Evolutionary conservation across 2,329 filamentous ascomycete genomes (phyloP), one percentile per base, ranked within the genome.

Genomic region (Zalaria sp.): DNA sequence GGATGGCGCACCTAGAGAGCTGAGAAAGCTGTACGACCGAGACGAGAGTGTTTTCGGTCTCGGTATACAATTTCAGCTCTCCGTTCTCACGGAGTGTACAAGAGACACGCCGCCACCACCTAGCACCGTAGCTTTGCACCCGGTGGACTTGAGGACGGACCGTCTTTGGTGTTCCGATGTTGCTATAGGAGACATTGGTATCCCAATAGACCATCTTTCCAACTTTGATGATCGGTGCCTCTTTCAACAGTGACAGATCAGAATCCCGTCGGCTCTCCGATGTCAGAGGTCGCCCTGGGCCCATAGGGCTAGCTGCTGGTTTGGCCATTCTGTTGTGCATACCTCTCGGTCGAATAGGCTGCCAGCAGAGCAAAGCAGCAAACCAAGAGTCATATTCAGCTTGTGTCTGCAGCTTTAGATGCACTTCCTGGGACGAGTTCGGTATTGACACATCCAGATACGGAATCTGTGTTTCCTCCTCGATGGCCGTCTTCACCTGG

Each of bases 71-170:
- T 55, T 89, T 93, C 57, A 98, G 81, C 56, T 93, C 85, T 43
- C 91, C 91, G 52, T 94, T 94, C 56, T 96, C 91, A 50, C 93
- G 84, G 25, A 98, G 68, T 11, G 91, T 93, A 60, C 88, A 95
- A 27, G 87, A 95, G 3, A 96, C 86, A 48, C 77, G 77, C 52
- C 83, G 77, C 91, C 91, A 96, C 7, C 81, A 73, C n/a, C 69
- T 66, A 37, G 72, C 71, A 40, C 73, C 65, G 32, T 71, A 65
- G 50, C 69, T 73, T 53, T 75, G 71, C 51, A 76, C 65, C 44
- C 70, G 66, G 51, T 72, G 70, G 4, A 68, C 68, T 26, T 68
- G 71, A 8, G 72, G 67, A 26, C 71, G 62, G 11, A 61, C 59
- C 5, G 47, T 49, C 39, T 41, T 47, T 28, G 51, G 46, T 7